phyloP scores from a whole-genome alignment of 2,329 filamentous ascomycete species.

The Aspergillus clavatus region DNA sequence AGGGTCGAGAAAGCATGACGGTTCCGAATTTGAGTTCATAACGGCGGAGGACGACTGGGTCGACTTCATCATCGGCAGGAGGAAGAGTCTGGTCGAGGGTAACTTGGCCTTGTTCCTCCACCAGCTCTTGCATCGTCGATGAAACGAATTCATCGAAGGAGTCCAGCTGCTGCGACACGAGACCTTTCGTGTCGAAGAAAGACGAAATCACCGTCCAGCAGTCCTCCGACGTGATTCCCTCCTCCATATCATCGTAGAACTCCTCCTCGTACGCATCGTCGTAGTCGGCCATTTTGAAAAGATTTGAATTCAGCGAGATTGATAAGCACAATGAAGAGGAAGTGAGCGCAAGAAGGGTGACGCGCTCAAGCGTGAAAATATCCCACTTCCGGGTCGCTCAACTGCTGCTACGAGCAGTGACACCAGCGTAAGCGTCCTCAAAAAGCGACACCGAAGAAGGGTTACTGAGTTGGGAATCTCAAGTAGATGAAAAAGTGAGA shows the following conservation, averaged over 20 bases:
- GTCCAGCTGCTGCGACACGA: constrained; percentile 95
- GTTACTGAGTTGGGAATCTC: constrained; percentile 21
- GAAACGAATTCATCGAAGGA: constrained; percentile 97
- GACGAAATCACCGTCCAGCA: constrained; percentile 97
- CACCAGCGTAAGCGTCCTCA: constrained; percentile 1
- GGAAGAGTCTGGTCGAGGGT: constrained; percentile 92
- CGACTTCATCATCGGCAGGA: constrained; percentile 63
- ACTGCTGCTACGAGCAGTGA: constrained; percentile 9
- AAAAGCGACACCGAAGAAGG: constrained; percentile 2
- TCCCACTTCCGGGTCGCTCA: constrained; percentile 12
- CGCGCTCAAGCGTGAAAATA: constrained; percentile 20
- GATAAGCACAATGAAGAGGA: constrained; percentile 1
- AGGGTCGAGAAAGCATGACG: constrained; percentile 81
- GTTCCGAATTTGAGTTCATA: constrained; percentile 95
- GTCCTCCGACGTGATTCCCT: constrained; percentile 88
- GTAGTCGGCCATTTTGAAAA: constrained; percentile 50
- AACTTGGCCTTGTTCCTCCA: constrained; percentile 85
- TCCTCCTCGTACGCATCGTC: constrained; percentile 64
- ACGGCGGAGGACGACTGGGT: constrained; percentile 77
- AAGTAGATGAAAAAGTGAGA: constrained; percentile 23
- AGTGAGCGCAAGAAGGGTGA: constrained; percentile 23
- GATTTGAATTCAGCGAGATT: constrained; percentile 8
- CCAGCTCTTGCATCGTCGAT: constrained; percentile 88
- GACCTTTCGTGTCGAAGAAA: constrained; percentile 92
- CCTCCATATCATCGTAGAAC: constrained; percentile 62